Evolutionary conservation across 106 monocot genomes (phyloP).

Genomic region (Dendrobium catenatum): DNA sequence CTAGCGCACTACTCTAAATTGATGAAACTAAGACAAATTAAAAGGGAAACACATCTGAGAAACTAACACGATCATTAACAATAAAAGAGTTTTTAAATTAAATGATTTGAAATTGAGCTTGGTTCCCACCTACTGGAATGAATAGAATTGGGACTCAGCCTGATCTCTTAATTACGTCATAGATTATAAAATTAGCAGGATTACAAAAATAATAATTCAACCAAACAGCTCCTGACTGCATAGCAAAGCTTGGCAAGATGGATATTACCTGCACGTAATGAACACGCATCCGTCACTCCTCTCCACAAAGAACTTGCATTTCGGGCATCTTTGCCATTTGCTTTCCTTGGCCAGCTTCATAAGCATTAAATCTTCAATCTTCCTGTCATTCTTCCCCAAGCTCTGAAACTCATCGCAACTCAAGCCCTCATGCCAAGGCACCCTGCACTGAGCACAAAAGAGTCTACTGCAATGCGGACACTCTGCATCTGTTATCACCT

Average conservation of each 20-base stretch:
- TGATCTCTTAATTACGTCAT: no score
- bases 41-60: no score
- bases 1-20: no score
- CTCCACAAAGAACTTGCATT: constrained; percentile 59
- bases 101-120: no score
- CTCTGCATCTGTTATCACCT: constrained; percentile 34
- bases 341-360: constrained; percentile 29
- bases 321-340: constrained; percentile 57
- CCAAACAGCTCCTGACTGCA: not conserved
- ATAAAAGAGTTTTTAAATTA: no score
- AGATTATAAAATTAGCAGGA: not conserved
- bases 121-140: no score
- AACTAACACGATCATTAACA: no score
- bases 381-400: constrained; percentile 21
- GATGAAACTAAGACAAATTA: no score
- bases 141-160: no score
- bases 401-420: constrained; percentile 24
- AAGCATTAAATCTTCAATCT: constrained; percentile 40
- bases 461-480: constrained; percentile 4
- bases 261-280: constrained; percentile 49
- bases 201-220: not conserved
- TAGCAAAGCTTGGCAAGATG: not conserved
- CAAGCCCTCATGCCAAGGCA: not conserved
- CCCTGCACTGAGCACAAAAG: constrained; percentile 3
- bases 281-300: constrained; percentile 46